Evolutionary conservation across 2,329 filamentous ascomycete species (phyloP), one percentile per base, ranked within the genome.

Genomic region (Fusarium sp.): DNA sequence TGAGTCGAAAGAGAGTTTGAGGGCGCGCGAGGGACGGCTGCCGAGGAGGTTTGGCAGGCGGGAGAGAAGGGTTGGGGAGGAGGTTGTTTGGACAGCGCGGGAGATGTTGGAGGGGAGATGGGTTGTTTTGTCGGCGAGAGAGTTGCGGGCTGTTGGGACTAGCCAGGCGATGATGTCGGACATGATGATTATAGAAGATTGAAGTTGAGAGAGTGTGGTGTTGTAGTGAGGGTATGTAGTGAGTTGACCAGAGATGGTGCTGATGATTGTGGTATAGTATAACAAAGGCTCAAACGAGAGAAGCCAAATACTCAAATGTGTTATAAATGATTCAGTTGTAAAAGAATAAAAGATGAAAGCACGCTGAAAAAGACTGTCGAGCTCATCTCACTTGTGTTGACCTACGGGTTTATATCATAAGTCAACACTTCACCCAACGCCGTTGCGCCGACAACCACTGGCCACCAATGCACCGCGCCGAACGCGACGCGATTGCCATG

Each of bases 101-200:
- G 69, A 70, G 57, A 73, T 60, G 75, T 82, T 82, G 60, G 79
- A 78, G 41, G 77, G 67, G 23, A 79, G 75, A 32, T 75, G 62
- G 5, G 78, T 77, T 33, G 79, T 73, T 59, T 79, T 78, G 54
- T 81, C 80, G 65, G 80, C 79, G 64, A 63, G 66, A 13, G 79
- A 77, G 70, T 77, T 75, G 52, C 77, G 76, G 26, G 79, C 74
- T 64, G 80, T 80, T 42, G 80, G 81, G 53, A 82, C 78, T 71
- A 82, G 80, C 80, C 80, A 82, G 73, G 81, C 81, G 73, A 82
- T 81, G 64, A 81, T 75, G 61, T 81, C 73, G 67, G 73, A 74
- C 65, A 72, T 67, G 44, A 46, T 68, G 58, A 14, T 33, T 5
- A 20, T 20, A 45, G 58, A 66, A 62, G 41, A 53, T 18, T 35